phyloP scores from a whole-genome alignment of 495 filamentous ascomycete species.

The Pyrenula massariospora region DNA sequence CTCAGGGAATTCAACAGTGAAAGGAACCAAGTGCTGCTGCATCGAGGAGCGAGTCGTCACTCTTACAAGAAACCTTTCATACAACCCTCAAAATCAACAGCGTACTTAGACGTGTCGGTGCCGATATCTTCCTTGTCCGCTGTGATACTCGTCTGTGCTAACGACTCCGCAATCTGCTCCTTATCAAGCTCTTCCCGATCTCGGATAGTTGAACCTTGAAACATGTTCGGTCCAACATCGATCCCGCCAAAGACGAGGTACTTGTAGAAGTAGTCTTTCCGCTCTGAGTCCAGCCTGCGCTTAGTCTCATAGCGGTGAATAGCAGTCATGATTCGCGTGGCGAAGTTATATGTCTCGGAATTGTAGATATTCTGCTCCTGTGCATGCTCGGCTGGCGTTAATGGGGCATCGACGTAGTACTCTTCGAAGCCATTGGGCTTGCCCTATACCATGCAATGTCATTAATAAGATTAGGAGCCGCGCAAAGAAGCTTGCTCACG shows the following conservation, averaged over 20 bases:
- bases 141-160: constrained; percentile 10
- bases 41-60: no score
- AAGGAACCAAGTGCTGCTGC: neutral
- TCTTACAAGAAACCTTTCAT: constrained; percentile 68
- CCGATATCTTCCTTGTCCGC: constrained; percentile 6
- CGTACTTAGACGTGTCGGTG: constrained; percentile 35
- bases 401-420: constrained; percentile 63
- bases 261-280: constrained; percentile 56
- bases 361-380: constrained; percentile 51
- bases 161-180: constrained; percentile 44
- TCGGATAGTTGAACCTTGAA: constrained; percentile 44
- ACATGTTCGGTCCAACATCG: constrained; percentile 51
- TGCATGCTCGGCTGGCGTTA: constrained; percentile 53
- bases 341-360: constrained; percentile 20
- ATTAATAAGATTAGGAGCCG: constrained; percentile 1
- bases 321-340: constrained; percentile 71
- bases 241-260: constrained; percentile 83
- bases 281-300: constrained; percentile 55
- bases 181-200: constrained; percentile 43
- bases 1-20: no score
- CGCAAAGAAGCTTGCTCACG: constrained; percentile 10
- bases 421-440: constrained; percentile 56
- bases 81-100: constrained; percentile 70
- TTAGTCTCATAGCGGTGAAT: constrained; percentile 68
- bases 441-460: constrained; percentile 15